Conservation (phyloP, 805 yeast species). For the Sungouiella blattae region DNA sequence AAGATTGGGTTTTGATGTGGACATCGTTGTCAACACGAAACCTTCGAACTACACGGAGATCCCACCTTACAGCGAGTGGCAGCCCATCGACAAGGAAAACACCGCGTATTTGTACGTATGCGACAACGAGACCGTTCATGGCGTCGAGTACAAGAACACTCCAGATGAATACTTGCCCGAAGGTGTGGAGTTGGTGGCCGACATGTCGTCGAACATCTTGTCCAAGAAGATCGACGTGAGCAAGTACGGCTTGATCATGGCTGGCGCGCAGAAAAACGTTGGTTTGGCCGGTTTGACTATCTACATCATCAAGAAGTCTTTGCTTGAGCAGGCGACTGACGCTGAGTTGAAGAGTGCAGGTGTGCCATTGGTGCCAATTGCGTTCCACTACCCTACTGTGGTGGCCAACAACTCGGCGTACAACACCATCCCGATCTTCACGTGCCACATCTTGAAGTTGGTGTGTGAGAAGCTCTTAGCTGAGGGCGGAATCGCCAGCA, state of each 20-base stretch:
- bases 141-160: constrained; percentile 67
- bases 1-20: constrained; percentile 75
- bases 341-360: constrained; percentile 55
- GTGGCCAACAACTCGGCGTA: constrained; percentile 89
- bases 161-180: constrained; percentile 58
- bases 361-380: constrained; percentile 84
- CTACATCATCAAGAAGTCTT: constrained; percentile 80
- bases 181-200: constrained; percentile 82
- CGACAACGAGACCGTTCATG: constrained; percentile 97
- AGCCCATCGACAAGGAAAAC: constrained; percentile 47
- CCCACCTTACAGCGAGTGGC: constrained; percentile 68
- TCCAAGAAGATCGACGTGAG: constrained; percentile 78
- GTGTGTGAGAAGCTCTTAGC: constrained; percentile 62
- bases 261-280: constrained; percentile 98
- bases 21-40: constrained; percentile 65
- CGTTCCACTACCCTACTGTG: constrained; percentile 81
- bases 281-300: constrained; percentile 95
- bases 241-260: constrained; percentile 85
- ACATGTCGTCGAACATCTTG: constrained; percentile 89
- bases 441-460: constrained; percentile 79
- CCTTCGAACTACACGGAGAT: constrained; percentile 58
- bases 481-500: constrained; percentile 69
- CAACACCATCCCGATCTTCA: constrained; percentile 93
- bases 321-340: constrained; percentile 65
- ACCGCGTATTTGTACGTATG: constrained; percentile 86